phyloP scores from a whole-genome alignment of 495 filamentous ascomycete genomes.

The Penicillium odoratum region DNA sequence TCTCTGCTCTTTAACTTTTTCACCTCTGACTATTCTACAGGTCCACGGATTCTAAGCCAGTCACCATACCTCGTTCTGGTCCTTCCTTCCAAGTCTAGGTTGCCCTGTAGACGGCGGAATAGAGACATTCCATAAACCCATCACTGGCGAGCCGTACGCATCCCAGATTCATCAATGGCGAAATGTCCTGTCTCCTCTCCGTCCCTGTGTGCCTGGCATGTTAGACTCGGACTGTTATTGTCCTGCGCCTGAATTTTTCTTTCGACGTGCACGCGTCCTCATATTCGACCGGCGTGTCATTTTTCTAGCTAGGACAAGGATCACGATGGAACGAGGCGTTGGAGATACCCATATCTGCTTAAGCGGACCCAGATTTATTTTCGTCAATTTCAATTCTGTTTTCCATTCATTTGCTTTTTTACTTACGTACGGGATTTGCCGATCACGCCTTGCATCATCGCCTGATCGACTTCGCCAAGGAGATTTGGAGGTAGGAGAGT shows the following conservation, averaged over 20 bases:
- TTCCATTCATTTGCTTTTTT: slow-evolving; percentile 30
- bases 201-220: slow-evolving; percentile 34
- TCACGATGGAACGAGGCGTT: slow-evolving; percentile 52
- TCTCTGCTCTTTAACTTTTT: not conserved
- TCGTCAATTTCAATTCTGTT: slow-evolving; percentile 30
- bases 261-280: slow-evolving; percentile 27
- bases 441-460: slow-evolving; percentile 5
- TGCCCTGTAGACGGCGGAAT: slow-evolving; percentile 40
- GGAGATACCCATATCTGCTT: slow-evolving; percentile 52
- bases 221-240: slow-evolving; percentile 41
- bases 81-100: slow-evolving; percentile 44
- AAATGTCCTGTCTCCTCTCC: slow-evolving; percentile 24
- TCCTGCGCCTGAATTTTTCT: slow-evolving; percentile 21
- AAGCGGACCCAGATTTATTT: slow-evolving; percentile 34
- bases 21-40: slow-evolving; percentile 21
- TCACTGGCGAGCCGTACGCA: slow-evolving; percentile 28
- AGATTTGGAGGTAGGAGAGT: slow-evolving; percentile 16
- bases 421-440: slow-evolving; percentile 11
- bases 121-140: slow-evolving; percentile 32
- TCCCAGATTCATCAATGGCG: slow-evolving; percentile 25
- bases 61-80: slow-evolving; percentile 46
- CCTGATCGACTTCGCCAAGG: slow-evolving; percentile 10
- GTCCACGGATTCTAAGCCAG: slow-evolving; percentile 59
- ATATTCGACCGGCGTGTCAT: slow-evolving; percentile 32
- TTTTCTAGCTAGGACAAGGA: slow-evolving; percentile 32